phyloP scores from a whole-genome alignment of 768 basidiomycete species.

The Leccinum sublutescens region DNA sequence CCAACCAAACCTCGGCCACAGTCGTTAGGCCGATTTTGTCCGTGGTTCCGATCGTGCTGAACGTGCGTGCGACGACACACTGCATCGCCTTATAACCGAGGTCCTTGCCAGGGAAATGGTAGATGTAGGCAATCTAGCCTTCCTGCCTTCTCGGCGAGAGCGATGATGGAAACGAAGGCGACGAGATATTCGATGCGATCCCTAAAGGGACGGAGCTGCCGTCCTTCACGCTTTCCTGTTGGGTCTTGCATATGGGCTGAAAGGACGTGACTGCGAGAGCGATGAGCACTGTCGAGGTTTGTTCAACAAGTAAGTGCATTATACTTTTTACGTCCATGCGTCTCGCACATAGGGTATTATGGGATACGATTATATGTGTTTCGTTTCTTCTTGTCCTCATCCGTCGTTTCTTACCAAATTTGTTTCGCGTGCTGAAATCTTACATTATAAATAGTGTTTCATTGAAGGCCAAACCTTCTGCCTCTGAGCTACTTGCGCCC shows the following conservation, averaged over 20 bases:
- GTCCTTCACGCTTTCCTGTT: constrained; percentile 32
- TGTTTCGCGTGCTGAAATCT: constrained; percentile 11
- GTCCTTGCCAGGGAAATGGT: too few species aligned
- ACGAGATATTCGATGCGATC: too few species aligned
- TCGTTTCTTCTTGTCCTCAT: not conserved
- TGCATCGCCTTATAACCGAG: constrained; percentile 22
- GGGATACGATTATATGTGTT: not conserved
- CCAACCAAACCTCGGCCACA: constrained; percentile 66
- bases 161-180: too few species aligned
- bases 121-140: too few species aligned
- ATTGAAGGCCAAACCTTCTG: constrained; percentile 70
- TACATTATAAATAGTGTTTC: constrained; percentile 57
- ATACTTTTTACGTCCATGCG: not conserved
- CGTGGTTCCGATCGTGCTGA: constrained; percentile 61
- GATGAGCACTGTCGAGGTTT: constrained; percentile 38
- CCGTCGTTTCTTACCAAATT: not conserved
- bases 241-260: constrained; percentile 50
- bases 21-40: constrained; percentile 74
- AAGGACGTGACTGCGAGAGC: too few species aligned
- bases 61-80: constrained; percentile 40
- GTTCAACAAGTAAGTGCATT: constrained; percentile 68
- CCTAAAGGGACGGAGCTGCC: constrained; percentile 54
- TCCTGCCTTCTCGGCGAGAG: too few species aligned
- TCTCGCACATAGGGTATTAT: not conserved
- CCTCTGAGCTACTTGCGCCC: constrained; percentile 65